These are phyloP conservation scores for Aegilops umbellulata DNA, from an alignment of 176 grass and related monocot species.

Conservation along the genomic window DNA sequence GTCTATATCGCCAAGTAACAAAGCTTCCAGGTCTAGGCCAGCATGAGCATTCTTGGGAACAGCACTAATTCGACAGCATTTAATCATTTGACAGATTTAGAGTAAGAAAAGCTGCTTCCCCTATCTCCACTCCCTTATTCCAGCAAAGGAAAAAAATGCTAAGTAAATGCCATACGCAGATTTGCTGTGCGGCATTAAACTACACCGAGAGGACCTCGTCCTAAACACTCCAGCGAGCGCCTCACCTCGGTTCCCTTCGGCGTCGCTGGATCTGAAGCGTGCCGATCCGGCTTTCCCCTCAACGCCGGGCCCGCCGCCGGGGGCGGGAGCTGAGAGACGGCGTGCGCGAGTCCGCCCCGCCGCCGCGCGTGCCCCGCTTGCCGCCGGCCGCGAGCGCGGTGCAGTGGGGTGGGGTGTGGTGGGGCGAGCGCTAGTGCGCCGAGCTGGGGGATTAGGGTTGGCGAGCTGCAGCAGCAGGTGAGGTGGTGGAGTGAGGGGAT, in stretches of 20 bases:
- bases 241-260: constrained; percentile 13
- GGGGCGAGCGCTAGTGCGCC: background rate
- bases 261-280: constrained; percentile 19
- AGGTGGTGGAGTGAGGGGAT: background rate
- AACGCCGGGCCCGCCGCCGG: background rate
- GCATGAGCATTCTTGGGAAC: background rate
- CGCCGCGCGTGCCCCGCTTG: background rate
- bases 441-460: constrained; percentile 17
- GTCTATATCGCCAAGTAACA: background rate
- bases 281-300: constrained; percentile 8
- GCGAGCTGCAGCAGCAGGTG: constrained; percentile 6
- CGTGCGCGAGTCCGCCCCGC: background rate
- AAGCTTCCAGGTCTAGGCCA: too few species aligned
- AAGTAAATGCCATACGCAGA: background rate
- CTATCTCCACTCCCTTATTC: background rate
- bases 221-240: background rate
- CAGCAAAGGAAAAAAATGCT: background rate
- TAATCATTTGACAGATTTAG: background rate
- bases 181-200: background rate
- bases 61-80: background rate
- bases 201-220: background rate
- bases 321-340: background rate
- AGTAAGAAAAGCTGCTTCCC: background rate
- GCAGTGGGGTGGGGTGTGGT: background rate
- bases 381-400: background rate